These are phyloP conservation scores for Quaeritorhiza haematococci DNA, from an alignment of 371 early-diverging fungal genomes.

Conservation along the genomic window DNA sequence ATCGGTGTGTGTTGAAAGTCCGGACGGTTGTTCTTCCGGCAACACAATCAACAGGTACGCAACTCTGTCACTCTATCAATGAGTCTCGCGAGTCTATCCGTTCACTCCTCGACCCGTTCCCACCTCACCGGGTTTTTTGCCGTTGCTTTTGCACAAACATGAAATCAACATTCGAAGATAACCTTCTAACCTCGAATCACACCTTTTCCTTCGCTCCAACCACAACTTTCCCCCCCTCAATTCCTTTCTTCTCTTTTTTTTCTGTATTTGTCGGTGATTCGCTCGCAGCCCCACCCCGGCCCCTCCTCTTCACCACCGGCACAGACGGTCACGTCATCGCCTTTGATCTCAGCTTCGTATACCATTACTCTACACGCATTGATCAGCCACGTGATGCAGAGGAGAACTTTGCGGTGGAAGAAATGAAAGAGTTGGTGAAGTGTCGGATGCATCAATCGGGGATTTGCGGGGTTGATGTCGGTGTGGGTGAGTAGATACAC, in stretches of 20 bases:
- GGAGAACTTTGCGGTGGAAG: not conserved
- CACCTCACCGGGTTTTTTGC: too few relatives aligned
- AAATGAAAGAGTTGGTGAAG: not conserved
- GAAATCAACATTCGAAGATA: too few relatives aligned
- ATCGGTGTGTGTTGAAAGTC: constrained; percentile 18
- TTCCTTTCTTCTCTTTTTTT: not conserved
- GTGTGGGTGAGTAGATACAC: not conserved
- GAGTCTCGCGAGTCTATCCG: too few relatives aligned
- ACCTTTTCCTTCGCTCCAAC: too few relatives aligned
- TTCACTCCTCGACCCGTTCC: too few relatives aligned
- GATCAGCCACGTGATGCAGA: not conserved
- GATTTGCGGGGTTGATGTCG: constrained; percentile 14
- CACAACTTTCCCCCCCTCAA: too few relatives aligned
- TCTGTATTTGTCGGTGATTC: not conserved
- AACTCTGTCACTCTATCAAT: too few relatives aligned
- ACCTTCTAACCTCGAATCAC: too few relatives aligned
- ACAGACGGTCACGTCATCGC: constrained; percentile 14
- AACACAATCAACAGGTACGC: not conserved
- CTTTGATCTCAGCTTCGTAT: constrained; percentile 7
- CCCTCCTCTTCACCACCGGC: constrained; percentile 8
- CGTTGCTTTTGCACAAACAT: too few relatives aligned
- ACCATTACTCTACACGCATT: not conserved
- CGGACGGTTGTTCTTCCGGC: not conserved
- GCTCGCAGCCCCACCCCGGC: not conserved
- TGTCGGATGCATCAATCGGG: constrained; percentile 17